Evolutionary conservation across 352 stramenopile species (phyloP).

Genomic region (Phytophthora capsici): DNA sequence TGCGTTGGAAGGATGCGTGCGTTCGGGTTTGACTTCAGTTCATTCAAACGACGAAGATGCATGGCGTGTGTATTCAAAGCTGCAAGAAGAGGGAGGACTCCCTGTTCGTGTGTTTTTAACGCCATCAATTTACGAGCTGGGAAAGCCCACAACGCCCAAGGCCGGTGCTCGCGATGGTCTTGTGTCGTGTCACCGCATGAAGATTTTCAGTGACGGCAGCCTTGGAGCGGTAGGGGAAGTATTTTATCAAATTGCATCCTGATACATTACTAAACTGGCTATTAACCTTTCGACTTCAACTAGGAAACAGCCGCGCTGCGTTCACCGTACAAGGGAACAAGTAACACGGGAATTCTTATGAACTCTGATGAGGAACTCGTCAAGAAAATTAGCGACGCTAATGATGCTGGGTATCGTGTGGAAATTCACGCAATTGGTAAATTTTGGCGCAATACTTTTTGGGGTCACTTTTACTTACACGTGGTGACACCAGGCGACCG

Average conservation of each 20-base stretch:
- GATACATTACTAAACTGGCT: background rate
- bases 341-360: constrained; percentile 86
- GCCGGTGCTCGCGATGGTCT: constrained; percentile 54
- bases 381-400: constrained; percentile 66
- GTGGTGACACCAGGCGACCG: constrained; percentile 53
- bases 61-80: constrained; percentile 79
- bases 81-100: constrained; percentile 62
- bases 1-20: constrained; percentile 69
- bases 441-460: background rate
- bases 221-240: constrained; percentile 71
- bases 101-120: constrained; percentile 85
- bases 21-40: constrained; percentile 83
- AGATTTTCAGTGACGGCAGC: constrained; percentile 90
- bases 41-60: constrained; percentile 88
- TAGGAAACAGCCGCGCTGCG: constrained; percentile 88
- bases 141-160: constrained; percentile 44
- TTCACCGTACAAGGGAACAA: constrained; percentile 64
- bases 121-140: constrained; percentile 69
- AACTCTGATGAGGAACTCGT: constrained; percentile 70
- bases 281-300: background rate
- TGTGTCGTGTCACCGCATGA: constrained; percentile 86
- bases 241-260: background rate
- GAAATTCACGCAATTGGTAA: constrained; percentile 92
- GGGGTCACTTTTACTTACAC: constrained; percentile 1
- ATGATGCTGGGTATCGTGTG: constrained; percentile 68